Conservation (phyloP, 176 grass and related monocot species). For the Alopecurus myosuroides region DNA sequence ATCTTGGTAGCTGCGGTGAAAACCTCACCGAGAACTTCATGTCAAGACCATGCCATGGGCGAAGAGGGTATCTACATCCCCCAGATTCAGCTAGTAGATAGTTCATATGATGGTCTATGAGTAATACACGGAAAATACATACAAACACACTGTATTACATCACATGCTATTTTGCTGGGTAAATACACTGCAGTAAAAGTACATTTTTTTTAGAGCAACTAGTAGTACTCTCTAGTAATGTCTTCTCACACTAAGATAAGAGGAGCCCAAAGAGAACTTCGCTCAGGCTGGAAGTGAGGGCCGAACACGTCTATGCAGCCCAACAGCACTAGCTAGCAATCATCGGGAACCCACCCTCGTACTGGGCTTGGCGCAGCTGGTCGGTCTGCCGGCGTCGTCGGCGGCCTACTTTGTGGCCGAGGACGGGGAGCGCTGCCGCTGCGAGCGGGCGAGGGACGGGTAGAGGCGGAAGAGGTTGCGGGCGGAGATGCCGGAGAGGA, state of each 20-base stretch:
- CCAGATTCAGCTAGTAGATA: no score
- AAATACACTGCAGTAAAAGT: not conserved
- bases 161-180: not conserved
- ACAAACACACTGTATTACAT: not conserved
- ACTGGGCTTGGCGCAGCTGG: not conserved
- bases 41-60: no score
- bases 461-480: slow-evolving; percentile 70
- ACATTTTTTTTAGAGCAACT: no score
- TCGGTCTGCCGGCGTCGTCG: not conserved
- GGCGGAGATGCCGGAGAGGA: slow-evolving; percentile 62
- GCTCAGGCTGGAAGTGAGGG: not conserved
- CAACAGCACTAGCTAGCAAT: not conserved
- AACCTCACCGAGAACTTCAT: no score
- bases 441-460: not conserved
- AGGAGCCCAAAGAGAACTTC: not conserved
- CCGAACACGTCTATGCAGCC: not conserved
- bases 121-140: slow-evolving; percentile 1
- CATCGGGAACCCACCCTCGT: not conserved
- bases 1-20: no score
- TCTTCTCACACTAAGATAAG: not conserved
- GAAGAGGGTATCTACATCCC: no score
- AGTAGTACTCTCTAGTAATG: not conserved
- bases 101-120: not conserved
- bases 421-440: not conserved
- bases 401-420: not conserved